Evolutionary conservation across 331 rosid genomes (phyloP), one percentile per base, ranked within the genome.

Genomic region (Rhamnella rubrinervis): DNA sequence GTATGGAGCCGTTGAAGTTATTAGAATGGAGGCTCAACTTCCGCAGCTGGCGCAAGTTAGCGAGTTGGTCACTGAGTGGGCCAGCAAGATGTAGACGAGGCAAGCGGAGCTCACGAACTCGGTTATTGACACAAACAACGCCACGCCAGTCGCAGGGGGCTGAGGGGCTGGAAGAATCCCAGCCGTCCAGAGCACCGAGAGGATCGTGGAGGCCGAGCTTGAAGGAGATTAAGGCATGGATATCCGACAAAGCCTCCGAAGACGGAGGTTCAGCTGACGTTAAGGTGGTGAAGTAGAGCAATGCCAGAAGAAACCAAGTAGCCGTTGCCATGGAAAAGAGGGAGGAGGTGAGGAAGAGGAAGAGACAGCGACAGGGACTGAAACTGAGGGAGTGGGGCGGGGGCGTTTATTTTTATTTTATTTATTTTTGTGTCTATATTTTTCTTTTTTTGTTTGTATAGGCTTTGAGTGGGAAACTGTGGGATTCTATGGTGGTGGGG

Each of bases 91-190:
- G 87, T 35, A 85, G 89, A 47, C 93, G 96, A 35, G 97, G 93
- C 21, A 86, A 53, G 1, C 82, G 83, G 40, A 91, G 90, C 6
- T 85, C 83, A 46, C 52, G 76, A 26, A 91, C 97, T 76, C 80
- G 83, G 81, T 67, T 73, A 37, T 80, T 59, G 71, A 4, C 69
- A 65, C 97, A 91, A 18, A 75, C 40, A 47, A 86, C 77, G 71
- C 97, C 93, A 16, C 73, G 85, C 93, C 93, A 91, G 80, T 91
- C 97, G 46, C 93, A 86, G 23, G 93, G 97, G 11, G 97, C 91
- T 2, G 83, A 73, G 0, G 89, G 81, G 7, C 88, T 76, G 70
- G 93, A 65, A 0, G 93, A 52, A 59, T 81, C 86, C 97, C 93
- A 91, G 5, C 78, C 70, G 63, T 81, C 84, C 16, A 91, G 57